These are phyloP conservation scores for Durusdinium trenchii DNA, from an alignment of 73 alveolate genomes.

Conservation along the genomic window DNA sequence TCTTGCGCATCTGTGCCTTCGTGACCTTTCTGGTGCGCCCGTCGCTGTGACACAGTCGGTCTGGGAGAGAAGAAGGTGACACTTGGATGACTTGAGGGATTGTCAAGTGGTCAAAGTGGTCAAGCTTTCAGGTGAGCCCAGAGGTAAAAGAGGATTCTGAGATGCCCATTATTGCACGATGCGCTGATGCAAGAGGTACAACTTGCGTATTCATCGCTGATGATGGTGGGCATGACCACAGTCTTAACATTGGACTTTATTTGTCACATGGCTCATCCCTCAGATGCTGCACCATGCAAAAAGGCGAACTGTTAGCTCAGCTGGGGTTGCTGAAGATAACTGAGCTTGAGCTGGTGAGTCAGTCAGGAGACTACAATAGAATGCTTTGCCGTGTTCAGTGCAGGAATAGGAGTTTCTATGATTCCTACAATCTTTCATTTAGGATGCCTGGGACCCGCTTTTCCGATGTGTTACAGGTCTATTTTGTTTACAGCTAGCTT, in stretches of 20 bases:
- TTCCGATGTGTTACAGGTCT: background rate
- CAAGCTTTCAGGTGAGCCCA: background rate
- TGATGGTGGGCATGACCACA: slow-evolving; percentile 54
- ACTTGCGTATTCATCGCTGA: slow-evolving; percentile 12
- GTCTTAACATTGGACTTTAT: slow-evolving; percentile 51
- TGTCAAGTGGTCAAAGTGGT: background rate
- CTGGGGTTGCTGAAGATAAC: too few species aligned
- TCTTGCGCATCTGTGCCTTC: slow-evolving; percentile 56
- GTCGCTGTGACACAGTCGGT: background rate
- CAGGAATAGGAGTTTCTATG: background rate
- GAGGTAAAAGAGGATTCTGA: background rate
- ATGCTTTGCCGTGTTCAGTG: too few species aligned
- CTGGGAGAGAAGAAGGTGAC: background rate
- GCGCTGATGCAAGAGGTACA: slow-evolving; percentile 2
- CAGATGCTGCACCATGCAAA: too few species aligned
- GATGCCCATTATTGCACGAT: background rate
- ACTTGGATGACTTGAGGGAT: background rate
- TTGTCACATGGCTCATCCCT: slow-evolving; percentile 39
- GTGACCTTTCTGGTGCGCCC: slow-evolving; percentile 55
- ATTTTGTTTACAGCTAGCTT: background rate
- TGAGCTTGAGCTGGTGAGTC: too few species aligned
- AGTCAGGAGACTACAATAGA: too few species aligned
- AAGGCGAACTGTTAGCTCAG: too few species aligned
- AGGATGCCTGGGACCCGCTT: background rate
- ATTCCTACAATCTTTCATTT: background rate